phyloP scores from a whole-genome alignment of 768 basidiomycete genomes.

The Kwoniella dejecticola region DNA sequence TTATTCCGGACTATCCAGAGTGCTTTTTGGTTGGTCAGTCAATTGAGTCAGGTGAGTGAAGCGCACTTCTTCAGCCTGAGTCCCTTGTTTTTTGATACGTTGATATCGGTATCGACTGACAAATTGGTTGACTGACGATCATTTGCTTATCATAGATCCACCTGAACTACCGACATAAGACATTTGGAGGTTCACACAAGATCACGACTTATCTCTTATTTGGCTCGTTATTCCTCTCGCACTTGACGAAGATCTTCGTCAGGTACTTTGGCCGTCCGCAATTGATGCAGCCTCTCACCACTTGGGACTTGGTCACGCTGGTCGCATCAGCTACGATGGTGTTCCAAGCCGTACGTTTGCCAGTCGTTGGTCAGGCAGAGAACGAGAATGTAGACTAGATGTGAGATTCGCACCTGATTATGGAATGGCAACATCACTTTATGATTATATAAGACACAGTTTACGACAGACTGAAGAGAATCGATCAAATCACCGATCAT shows the following conservation, averaged over 20 bases:
- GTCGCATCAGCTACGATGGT: background rate
- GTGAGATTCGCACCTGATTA: no score
- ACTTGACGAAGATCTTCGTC: background rate
- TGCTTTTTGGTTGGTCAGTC: background rate
- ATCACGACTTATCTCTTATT: background rate
- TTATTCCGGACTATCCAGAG: background rate
- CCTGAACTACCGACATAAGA: background rate
- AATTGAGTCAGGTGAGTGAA: background rate
- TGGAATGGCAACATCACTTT: no score
- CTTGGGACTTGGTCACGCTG: background rate
- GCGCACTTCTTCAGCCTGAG: background rate
- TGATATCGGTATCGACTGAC: background rate
- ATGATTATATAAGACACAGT: no score
- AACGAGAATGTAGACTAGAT: background rate
- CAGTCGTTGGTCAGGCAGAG: background rate
- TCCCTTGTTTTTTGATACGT: background rate
- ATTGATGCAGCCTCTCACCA: background rate
- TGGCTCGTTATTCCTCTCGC: background rate
- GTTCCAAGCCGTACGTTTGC: background rate
- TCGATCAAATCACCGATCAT: no score
- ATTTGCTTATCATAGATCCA: background rate
- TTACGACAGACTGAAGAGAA: no score
- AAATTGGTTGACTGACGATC: background rate
- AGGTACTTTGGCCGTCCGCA: background rate
- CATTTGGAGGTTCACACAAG: background rate